These are phyloP conservation scores for Nicotiana knightiana DNA, from an alignment of 257 asterid species.

Conservation along the genomic window DNA sequence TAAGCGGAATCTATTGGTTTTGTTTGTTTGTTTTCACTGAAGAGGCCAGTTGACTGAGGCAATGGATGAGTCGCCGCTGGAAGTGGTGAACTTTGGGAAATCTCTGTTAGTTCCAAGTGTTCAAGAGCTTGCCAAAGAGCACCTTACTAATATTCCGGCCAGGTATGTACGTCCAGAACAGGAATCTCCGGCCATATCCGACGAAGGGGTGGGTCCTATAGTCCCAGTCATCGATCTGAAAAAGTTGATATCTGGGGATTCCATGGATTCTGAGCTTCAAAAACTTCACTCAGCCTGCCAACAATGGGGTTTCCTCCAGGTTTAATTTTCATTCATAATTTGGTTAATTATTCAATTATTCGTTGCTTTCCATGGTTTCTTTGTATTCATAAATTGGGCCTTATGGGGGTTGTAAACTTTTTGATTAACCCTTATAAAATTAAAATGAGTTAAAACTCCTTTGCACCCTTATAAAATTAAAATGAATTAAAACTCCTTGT, in stretches of 20 bases:
- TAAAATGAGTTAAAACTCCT: no score
- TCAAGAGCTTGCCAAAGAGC: slow-evolving; percentile 38
- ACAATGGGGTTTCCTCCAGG: slow-evolving; percentile 72
- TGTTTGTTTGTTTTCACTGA: background rate
- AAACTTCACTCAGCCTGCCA: slow-evolving; percentile 50
- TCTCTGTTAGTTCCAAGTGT: slow-evolving; percentile 49
- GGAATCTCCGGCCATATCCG: slow-evolving; percentile 9
- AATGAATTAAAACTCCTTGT: no score
- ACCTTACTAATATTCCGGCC: slow-evolving; percentile 24
- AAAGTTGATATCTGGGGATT: slow-evolving; percentile 17
- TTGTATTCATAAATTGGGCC: no score
- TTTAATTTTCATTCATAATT: background rate
- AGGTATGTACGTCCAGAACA: slow-evolving; percentile 28
- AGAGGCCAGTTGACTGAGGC: background rate
- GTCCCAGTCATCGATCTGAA: slow-evolving; percentile 35
- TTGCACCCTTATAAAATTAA: no score
- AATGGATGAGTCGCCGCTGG: slow-evolving; percentile 9
- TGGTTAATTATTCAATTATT: background rate
- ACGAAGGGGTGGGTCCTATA: background rate
- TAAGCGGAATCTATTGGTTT: background rate
- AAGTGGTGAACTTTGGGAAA: slow-evolving; percentile 30
- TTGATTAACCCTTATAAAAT: background rate
- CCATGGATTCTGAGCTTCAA: slow-evolving; percentile 23
- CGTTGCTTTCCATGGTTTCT: no score
- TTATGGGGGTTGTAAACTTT: no score